phyloP scores from a whole-genome alignment of 75 land plant species.

The Larix kaempferi region DNA sequence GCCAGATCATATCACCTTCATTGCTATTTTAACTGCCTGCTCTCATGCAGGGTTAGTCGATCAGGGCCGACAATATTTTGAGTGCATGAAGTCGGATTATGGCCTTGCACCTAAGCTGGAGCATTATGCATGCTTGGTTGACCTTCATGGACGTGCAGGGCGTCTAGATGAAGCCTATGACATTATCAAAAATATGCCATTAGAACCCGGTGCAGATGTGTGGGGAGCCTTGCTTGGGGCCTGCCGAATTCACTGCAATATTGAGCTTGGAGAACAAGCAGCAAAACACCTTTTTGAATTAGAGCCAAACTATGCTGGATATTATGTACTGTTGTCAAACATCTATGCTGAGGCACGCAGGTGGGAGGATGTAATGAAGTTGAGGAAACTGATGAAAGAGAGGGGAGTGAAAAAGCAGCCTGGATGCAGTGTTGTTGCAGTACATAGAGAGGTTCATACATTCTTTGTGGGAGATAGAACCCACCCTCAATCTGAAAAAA shows the following conservation, averaged over 20 bases:
- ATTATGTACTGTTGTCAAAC: conserved; percentile 18
- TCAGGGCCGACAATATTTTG: conserved; percentile 8
- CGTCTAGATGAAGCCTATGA: conserved; percentile 17
- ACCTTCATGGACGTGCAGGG: conserved; percentile 24
- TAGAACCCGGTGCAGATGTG: not conserved
- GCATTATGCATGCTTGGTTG: conserved; percentile 20
- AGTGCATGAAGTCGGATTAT: conserved; percentile 6
- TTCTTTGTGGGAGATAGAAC: conserved; percentile 8
- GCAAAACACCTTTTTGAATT: conserved; percentile 8
- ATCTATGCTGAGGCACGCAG: conserved; percentile 16
- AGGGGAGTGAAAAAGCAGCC: conserved; percentile 5
- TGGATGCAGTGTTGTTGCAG: conserved; percentile 2
- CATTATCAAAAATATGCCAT: conserved; percentile 1
- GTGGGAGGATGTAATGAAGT: conserved; percentile 1
- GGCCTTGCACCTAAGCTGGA: not conserved
- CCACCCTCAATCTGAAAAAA: conserved; percentile 5
- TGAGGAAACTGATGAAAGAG: not conserved
- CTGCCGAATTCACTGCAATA: conserved; percentile 11
- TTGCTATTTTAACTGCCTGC: conserved; percentile 10
- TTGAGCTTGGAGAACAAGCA: conserved; percentile 12
- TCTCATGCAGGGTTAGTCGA: conserved; percentile 18
- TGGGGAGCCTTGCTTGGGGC: conserved; percentile 11
- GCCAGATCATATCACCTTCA: conserved; percentile 18
- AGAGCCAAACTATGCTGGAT: conserved; percentile 8
- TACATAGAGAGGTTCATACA: conserved; percentile 7